Percentiles rank a stretch among this genome's conserved stretches.
phyloP scores from a whole-genome alignment of 768 basidiomycete species.

The Hericium erinaceus region DNA sequence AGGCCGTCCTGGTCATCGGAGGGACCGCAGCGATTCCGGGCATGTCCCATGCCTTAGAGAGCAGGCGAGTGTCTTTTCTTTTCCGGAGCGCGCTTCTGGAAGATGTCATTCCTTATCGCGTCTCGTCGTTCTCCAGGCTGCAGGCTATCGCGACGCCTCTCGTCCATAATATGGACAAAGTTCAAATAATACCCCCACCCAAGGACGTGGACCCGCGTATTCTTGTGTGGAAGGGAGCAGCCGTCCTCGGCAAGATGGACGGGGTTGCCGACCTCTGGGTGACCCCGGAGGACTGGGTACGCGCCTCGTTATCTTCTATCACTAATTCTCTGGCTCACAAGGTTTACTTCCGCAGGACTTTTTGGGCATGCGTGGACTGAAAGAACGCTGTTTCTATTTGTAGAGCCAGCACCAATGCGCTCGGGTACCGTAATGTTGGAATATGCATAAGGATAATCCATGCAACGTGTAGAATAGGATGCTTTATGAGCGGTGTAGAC shows the following conservation, averaged over 20 bases:
- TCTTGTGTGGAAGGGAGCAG: slow-evolving; percentile 91
- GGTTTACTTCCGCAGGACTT: slow-evolving; percentile 40
- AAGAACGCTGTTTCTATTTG: slow-evolving; percentile 76
- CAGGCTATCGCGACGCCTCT: slow-evolving; percentile 81
- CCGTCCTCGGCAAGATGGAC: slow-evolving; percentile 89
- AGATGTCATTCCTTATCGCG: slow-evolving; percentile 1
- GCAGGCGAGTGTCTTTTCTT: slow-evolving; percentile 48
- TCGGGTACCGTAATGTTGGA: background rate
- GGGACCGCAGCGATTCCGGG: slow-evolving; percentile 76
- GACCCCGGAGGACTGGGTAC: slow-evolving; percentile 78
- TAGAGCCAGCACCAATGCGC: slow-evolving; percentile 21
- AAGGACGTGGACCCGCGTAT: slow-evolving; percentile 86
- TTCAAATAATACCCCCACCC: slow-evolving; percentile 89
- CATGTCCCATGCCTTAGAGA: slow-evolving; percentile 79
- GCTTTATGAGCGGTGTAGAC: too few relatives aligned
- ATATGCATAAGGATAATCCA: background rate
- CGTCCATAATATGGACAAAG: slow-evolving; percentile 77
- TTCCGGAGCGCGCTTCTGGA: background rate
- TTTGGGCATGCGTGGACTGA: slow-evolving; percentile 72
- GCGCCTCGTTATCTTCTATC: slow-evolving; percentile 14
- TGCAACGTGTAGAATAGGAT: background rate
- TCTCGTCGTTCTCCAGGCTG: slow-evolving; percentile 31
- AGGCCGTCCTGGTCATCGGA: slow-evolving; percentile 81
- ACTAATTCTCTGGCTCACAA: slow-evolving; percentile 1
- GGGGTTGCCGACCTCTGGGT: slow-evolving; percentile 86